A percentile compares a stretch with the other conserved stretches of the same genome.
These are phyloP conservation scores for Yamadazyma olivae DNA, from an alignment of 805 yeast genomes.

Conservation along the genomic window DNA sequence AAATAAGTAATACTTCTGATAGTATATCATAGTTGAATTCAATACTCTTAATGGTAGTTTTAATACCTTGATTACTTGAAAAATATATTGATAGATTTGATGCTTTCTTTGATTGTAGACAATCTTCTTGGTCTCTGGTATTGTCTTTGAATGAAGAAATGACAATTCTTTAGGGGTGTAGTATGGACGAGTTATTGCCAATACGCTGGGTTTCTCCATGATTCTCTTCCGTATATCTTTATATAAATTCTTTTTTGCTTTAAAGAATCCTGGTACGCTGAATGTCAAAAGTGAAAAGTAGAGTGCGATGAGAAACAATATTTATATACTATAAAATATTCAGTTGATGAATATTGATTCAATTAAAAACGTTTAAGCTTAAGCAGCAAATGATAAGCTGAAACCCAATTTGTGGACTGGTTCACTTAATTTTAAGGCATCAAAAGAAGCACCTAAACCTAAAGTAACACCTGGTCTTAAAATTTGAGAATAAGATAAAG, in stretches of 20 bases:
- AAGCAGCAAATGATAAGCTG: constrained; percentile 90
- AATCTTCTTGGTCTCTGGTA: constrained; percentile 44
- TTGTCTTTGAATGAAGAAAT: constrained; percentile 49
- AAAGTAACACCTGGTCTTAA: constrained; percentile 94
- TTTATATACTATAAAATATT: too few species aligned
- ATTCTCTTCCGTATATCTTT: too few species aligned
- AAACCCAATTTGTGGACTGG: constrained; percentile 98
- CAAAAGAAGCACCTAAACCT: constrained; percentile 96
- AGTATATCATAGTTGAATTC: constrained; percentile 67
- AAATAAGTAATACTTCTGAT: constrained; percentile 67
- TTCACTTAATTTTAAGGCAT: constrained; percentile 91
- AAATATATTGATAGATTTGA: constrained; percentile 52
- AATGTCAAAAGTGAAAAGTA: too few species aligned
- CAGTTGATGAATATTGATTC: constrained; percentile 7
- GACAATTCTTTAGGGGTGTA: constrained; percentile 53
- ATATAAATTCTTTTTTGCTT: too few species aligned
- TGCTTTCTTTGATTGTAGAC: constrained; percentile 50
- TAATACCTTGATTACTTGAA: constrained; percentile 49
- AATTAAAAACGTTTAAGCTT: too few species aligned
- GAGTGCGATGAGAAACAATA: too few species aligned
- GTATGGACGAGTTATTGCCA: constrained; percentile 58
- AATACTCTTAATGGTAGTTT: constrained; percentile 70
- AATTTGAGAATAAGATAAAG: constrained; percentile 90
- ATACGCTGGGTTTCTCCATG: constrained; percentile 16
- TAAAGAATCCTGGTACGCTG: too few species aligned